Evolutionary conservation across 306 rosid species (phyloP).

Genomic region (Lathyrus oleraceus): DNA sequence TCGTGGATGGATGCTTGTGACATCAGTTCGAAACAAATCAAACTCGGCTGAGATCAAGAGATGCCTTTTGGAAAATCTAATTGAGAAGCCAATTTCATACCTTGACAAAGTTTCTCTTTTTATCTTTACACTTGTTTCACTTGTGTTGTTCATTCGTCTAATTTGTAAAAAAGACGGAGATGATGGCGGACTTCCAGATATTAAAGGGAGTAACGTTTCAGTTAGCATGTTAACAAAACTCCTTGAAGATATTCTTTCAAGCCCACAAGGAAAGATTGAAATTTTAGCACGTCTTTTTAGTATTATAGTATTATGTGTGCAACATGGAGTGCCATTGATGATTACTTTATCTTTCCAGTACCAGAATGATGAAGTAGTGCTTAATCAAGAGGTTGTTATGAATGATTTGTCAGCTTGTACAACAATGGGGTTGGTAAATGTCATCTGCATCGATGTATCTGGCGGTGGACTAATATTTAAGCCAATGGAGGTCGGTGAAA

Average conservation of each 20-base stretch:
- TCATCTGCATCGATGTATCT: constrained; percentile 53
- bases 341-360: constrained; percentile 45
- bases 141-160: constrained; percentile 51
- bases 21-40: constrained; percentile 37
- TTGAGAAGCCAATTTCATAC: constrained; percentile 46
- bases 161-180: constrained; percentile 36
- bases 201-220: constrained; percentile 56
- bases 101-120: constrained; percentile 42
- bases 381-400: constrained; percentile 19
- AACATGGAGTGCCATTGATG: constrained; percentile 59
- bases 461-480: constrained; percentile 41
- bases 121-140: constrained; percentile 39
- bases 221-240: constrained; percentile 31
- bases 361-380: constrained; percentile 40
- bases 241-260: constrained; percentile 39
- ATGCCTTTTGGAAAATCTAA: constrained; percentile 44
- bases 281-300: constrained; percentile 42
- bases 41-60: constrained; percentile 24
- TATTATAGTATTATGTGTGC: constrained; percentile 44
- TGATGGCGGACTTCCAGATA: constrained; percentile 50
- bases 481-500: constrained; percentile 39
- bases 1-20: constrained; percentile 52
- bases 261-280: constrained; percentile 51
- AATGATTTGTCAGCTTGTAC: constrained; percentile 57
- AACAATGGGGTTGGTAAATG: constrained; percentile 64